Conservation (phyloP, 1,284 basidiomycete genomes). For the Irpex lacteus region DNA sequence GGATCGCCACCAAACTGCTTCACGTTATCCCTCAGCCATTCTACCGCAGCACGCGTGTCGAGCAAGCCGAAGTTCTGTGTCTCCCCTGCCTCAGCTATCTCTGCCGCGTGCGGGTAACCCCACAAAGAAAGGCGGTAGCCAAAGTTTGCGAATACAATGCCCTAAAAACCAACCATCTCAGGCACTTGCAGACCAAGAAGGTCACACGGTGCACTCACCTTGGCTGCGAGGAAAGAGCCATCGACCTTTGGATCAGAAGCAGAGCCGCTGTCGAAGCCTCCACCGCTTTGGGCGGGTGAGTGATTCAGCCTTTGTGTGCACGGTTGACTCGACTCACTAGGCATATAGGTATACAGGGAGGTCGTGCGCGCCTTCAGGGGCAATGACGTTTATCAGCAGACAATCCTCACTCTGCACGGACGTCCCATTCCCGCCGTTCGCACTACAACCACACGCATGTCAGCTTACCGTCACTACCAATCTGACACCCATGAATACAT, state of each 20-base stretch:
- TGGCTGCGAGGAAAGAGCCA: conserved; percentile 36
- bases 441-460: conserved; percentile 8
- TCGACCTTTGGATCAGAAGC: conserved; percentile 45
- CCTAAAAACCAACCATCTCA: too few relatives aligned
- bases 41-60: conserved; percentile 40
- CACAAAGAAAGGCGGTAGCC: conserved; percentile 42
- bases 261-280: conserved; percentile 33
- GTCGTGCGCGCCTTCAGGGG: conserved; percentile 32
- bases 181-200: too few relatives aligned
- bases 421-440: conserved; percentile 39
- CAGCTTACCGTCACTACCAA: neutral
- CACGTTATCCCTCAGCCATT: conserved; percentile 41
- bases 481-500: conserved; percentile 10
- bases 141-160: conserved; percentile 41
- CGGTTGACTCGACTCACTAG: conserved; percentile 6
- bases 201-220: too few relatives aligned
- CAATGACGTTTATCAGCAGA: conserved; percentile 39
- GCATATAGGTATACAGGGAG: conserved; percentile 40
- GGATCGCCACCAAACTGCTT: conserved; percentile 42
- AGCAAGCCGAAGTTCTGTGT: conserved; percentile 43
- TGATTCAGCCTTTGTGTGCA: too few relatives aligned
- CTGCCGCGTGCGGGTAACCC: conserved; percentile 39
- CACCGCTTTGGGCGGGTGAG: too few relatives aligned
- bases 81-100: conserved; percentile 33
- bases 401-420: conserved; percentile 42